These are phyloP conservation scores for Rhizophlyctis rosea DNA, from an alignment of 192 early-diverging fungal species.

Conservation along the genomic window DNA sequence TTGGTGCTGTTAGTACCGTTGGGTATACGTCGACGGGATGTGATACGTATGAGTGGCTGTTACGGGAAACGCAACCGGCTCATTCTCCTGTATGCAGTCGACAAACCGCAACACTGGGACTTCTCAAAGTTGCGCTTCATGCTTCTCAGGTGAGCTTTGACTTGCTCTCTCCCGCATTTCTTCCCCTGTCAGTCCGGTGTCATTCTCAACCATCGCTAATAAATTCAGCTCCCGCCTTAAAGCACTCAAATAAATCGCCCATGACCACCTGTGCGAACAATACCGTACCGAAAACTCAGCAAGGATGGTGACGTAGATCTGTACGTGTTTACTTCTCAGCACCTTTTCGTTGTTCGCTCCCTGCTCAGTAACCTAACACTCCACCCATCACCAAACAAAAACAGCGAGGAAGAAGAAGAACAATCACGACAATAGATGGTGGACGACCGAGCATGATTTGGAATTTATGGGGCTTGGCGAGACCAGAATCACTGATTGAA, in stretches of 20 bases:
- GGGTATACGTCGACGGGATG: conserved; percentile 46
- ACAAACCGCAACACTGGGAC: conserved; percentile 63
- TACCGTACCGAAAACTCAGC: conserved; percentile 56
- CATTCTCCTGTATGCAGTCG: conserved; percentile 34
- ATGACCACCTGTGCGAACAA: conserved; percentile 58
- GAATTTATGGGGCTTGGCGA: conserved; percentile 66
- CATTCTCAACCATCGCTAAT: conserved; percentile 20
- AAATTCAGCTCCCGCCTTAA: conserved; percentile 82
- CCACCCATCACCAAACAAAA: no score
- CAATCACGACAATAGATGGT: conserved; percentile 55
- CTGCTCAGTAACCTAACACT: no score
- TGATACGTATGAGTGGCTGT: neutral
- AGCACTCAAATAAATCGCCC: conserved; percentile 64
- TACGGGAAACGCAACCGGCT: neutral
- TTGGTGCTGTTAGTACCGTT: conserved; percentile 64
- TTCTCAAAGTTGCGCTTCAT: conserved; percentile 63
- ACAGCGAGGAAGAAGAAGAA: neutral
- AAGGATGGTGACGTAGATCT: conserved; percentile 28
- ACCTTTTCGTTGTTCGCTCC: no score
- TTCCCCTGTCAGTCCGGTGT: no score
- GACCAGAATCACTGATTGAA: conserved; percentile 63
- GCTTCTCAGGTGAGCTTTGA: conserved; percentile 39
- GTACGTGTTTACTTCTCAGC: no score
- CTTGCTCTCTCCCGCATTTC: neutral
- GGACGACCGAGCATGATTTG: conserved; percentile 66